These are phyloP conservation scores for Nakazawaea ishiwadae DNA, from an alignment of 805 yeast genomes.

Conservation along the genomic window DNA sequence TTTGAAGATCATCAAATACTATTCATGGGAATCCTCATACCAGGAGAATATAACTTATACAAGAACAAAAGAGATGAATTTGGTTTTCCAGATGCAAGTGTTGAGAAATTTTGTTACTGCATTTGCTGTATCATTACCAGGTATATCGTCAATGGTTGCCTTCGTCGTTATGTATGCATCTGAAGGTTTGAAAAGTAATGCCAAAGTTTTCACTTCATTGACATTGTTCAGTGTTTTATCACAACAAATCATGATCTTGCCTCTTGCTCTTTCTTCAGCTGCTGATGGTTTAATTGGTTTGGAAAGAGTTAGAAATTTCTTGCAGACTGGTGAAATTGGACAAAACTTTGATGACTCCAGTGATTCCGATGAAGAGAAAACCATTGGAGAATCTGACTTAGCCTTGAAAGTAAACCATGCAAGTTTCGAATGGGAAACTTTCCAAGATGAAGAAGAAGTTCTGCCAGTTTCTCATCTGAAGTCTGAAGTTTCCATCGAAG, in stretches of 20 bases:
- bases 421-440: slow-evolving; percentile 66
- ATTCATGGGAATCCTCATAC: slow-evolving; percentile 88
- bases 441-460: slow-evolving; percentile 28
- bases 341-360: slow-evolving; percentile 27
- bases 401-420: slow-evolving; percentile 54
- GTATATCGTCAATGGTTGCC: slow-evolving; percentile 63
- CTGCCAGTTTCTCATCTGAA: no score
- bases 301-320: slow-evolving; percentile 48
- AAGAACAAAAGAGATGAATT: slow-evolving; percentile 58
- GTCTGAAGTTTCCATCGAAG: slow-evolving; percentile 8
- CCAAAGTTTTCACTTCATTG: slow-evolving; percentile 62
- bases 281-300: slow-evolving; percentile 63
- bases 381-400: slow-evolving; percentile 15
- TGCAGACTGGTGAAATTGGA: slow-evolving; percentile 36
- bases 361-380: slow-evolving; percentile 17
- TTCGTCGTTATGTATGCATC: slow-evolving; percentile 36
- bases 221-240: slow-evolving; percentile 60
- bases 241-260: slow-evolving; percentile 60
- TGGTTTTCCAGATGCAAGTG: slow-evolving; percentile 56
- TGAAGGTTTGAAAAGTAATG: slow-evolving; percentile 40
- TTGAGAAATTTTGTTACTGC: slow-evolving; percentile 58
- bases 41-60: slow-evolving; percentile 45
- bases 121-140: slow-evolving; percentile 53
- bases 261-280: slow-evolving; percentile 61
- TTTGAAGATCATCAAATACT: slow-evolving; percentile 77